Evolutionary conservation across 257 asterid genomes (phyloP), one percentile per base, ranked within the genome.

Genomic region (Gardenia jasminoides): DNA sequence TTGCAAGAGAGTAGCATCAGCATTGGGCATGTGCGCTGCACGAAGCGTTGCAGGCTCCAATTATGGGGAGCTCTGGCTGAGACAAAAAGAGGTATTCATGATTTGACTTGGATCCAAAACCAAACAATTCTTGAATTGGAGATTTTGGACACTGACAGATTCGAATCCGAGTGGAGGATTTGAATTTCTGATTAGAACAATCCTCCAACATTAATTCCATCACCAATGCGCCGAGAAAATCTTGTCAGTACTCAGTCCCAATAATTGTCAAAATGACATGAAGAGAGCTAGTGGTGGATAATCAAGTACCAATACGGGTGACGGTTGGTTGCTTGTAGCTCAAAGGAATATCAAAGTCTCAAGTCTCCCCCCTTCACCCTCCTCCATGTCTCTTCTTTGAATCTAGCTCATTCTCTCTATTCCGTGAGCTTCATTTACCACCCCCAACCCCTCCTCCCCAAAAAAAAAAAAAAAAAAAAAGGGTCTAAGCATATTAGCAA

Each of bases 11-110:
- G 11, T 66, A 20, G 39, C 11, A 1, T 4, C 48, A 68, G 6
- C 5, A 24, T 43, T 30, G 1, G 41, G 69, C 12, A 13, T 52
- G 19, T 67, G 76, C 33, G 56, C 36, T 67, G 76, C 33, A 69
- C 36, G 77, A 46, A 70, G 64, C 77, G 76, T 78, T 62, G 72
- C 58, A 47, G 12, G 31, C 67, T 71, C 61, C 82, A 71, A 70
- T 58, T 43, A 33, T 46, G 72, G 12, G 72, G n/a, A n/a, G 66
- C 61, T 65, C 75, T 31, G 70, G 72, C 75, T 16, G 70, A 66
- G 33, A 46, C 48, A 46, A 79, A 61, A 71, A 48, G 75, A 36
- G 26, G 47, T 74, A 62, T 65, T 68, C 72, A 20, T 80, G 76
- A 67, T 67, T 61, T 62, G 80, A 67, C 64, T 58, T 56, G 44